phyloP scores from a whole-genome alignment of 1,284 basidiomycete species.

The Ustilago crameri region DNA sequence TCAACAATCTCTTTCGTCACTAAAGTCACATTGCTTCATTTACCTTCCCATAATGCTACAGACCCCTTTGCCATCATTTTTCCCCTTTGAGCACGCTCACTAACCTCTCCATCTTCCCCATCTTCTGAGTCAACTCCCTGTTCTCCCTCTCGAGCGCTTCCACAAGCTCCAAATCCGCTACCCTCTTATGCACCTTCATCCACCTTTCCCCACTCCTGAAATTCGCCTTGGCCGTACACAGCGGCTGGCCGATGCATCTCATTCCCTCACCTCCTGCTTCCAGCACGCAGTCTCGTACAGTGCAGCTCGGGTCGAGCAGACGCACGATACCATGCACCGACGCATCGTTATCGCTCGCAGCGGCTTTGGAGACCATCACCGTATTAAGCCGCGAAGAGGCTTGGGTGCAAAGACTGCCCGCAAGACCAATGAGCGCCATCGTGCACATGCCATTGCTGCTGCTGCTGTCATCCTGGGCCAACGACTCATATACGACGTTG shows the following conservation, averaged over 20 bases:
- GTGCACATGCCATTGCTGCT: neutral
- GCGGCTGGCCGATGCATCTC: slow-evolving; percentile 8
- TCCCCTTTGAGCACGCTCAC: neutral
- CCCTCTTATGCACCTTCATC: slow-evolving; percentile 14
- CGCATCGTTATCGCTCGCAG: neutral
- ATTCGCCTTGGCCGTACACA: slow-evolving; percentile 6
- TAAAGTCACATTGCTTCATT: too few relatives aligned
- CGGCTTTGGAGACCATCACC: neutral
- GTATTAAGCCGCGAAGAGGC: slow-evolving; percentile 5
- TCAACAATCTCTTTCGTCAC: too few relatives aligned
- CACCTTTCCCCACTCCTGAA: neutral
- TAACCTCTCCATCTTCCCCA: slow-evolving; percentile 1
- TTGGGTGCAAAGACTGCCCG: neutral
- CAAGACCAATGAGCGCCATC: slow-evolving; percentile 9
- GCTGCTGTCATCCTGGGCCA: neutral
- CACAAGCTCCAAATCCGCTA: slow-evolving; percentile 10
- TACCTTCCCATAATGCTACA: too few relatives aligned
- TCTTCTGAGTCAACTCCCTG: slow-evolving; percentile 1
- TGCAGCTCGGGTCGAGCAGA: slow-evolving; percentile 18
- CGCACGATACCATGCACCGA: slow-evolving; percentile 1
- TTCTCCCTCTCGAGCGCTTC: slow-evolving; percentile 12
- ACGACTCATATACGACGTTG: slow-evolving; percentile 11
- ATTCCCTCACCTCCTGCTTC: neutral
- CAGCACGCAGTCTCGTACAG: slow-evolving; percentile 7
- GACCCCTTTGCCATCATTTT: too few relatives aligned